A percentile compares a stretch with the other conserved stretches of the same genome.
phyloP scores from a whole-genome alignment of 768 basidiomycete species.

The Hortiboletus campestris region DNA sequence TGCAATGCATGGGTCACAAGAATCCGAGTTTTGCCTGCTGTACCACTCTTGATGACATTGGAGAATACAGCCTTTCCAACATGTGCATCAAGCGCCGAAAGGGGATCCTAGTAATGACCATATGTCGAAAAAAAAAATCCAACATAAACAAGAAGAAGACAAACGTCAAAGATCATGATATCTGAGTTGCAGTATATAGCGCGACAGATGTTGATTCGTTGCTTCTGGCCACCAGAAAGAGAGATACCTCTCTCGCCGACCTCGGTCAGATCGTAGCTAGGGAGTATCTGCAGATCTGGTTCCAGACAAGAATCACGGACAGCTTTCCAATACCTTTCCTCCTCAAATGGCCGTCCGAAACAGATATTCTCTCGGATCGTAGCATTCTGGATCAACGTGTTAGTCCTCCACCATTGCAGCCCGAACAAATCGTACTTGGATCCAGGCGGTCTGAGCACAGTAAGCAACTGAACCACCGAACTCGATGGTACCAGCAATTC shows the following conservation, averaged over 20 bases:
- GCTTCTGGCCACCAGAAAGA: conserved; percentile 78
- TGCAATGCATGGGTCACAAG: conserved; percentile 92
- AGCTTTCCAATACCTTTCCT: conserved; percentile 79
- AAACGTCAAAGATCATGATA: conserved; percentile 78
- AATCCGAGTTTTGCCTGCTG: conserved; percentile 72
- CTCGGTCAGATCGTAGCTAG: conserved; percentile 77
- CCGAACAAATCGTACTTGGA: conserved; percentile 50
- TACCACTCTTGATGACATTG: conserved; percentile 68
- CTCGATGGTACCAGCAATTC: conserved; percentile 57
- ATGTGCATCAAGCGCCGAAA: conserved; percentile 91
- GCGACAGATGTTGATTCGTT: conserved; percentile 82
- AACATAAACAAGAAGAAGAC: conserved; percentile 6
- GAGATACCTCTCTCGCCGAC: conserved; percentile 89
- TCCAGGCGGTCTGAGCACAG: conserved; percentile 89
- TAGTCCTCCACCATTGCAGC: not conserved
- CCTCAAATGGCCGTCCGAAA: conserved; percentile 82
- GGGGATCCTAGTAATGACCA: conserved; percentile 53
- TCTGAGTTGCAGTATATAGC: conserved; percentile 85
- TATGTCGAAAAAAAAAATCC: not conserved
- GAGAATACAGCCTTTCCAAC: conserved; percentile 87
- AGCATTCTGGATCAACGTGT: conserved; percentile 49
- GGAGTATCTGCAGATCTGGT: conserved; percentile 75
- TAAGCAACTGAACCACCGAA: conserved; percentile 81
- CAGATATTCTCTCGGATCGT: conserved; percentile 88
- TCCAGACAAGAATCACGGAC: conserved; percentile 76